Conservation (phyloP, 129 eudicot species). For the Sambucus nigra region DNA sequence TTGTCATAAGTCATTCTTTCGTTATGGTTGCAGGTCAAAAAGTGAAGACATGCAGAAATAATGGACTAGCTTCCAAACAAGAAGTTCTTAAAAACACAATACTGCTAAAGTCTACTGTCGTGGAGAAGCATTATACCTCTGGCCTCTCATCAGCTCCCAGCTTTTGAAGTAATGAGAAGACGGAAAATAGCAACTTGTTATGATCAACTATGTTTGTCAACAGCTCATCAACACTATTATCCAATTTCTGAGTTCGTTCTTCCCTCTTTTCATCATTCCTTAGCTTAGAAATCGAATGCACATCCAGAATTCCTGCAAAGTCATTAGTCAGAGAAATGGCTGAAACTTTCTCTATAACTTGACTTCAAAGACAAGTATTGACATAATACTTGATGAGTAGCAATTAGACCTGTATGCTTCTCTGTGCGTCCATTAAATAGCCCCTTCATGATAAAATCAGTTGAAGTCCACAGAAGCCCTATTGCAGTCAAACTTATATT, state of each 20-base stretch:
- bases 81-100: constrained; percentile 7
- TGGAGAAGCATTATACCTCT: constrained; percentile 48
- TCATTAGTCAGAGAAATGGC: not conserved
- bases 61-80: too few relatives aligned
- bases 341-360: not conserved
- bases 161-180: constrained; percentile 75
- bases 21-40: too few relatives aligned
- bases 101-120: not conserved
- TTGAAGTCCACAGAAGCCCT: constrained; percentile 91
- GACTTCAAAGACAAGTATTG: not conserved
- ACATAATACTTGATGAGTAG: not conserved
- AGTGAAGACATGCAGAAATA: not conserved
- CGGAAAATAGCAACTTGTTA: constrained; percentile 60
- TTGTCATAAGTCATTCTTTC: too few relatives aligned
- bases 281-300: constrained; percentile 18
- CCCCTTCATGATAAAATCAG: constrained; percentile 88
- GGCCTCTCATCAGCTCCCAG: constrained; percentile 98
- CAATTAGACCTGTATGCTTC: constrained; percentile 39
- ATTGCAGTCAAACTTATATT: constrained; percentile 95
- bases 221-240: constrained; percentile 23
- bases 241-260: constrained; percentile 18
- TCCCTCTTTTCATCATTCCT: constrained; percentile 26
- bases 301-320: constrained; percentile 24
- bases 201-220: constrained; percentile 39
- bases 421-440: constrained; percentile 27